Percentiles rank a stretch among this genome's conserved stretches.
Conservation (phyloP, 768 basidiomycete species). For the Coprinopsis strossmayeri region DNA sequence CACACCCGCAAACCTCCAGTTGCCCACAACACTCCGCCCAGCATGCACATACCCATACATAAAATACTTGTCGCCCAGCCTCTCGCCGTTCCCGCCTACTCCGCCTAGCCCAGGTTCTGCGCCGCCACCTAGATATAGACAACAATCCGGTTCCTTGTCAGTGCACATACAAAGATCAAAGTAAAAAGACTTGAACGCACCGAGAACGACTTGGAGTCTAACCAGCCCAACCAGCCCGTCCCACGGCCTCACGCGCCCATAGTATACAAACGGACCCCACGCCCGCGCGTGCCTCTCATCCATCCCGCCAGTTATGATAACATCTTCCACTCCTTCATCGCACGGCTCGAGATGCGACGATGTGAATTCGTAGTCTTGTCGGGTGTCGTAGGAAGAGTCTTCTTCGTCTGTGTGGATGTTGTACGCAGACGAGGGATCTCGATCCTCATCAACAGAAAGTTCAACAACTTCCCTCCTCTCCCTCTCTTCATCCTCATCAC, state of each 20-base stretch:
- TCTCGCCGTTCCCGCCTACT: neutral
- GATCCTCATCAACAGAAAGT: conserved; percentile 7
- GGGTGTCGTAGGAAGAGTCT: conserved; percentile 11
- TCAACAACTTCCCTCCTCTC: conserved; percentile 1
- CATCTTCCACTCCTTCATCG: conserved; percentile 50
- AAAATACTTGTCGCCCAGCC: conserved; percentile 22
- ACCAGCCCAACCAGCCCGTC: conserved; percentile 54
- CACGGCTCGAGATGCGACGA: conserved; percentile 12
- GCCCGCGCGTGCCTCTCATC: conserved; percentile 40
- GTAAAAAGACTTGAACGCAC: too few relatives aligned
- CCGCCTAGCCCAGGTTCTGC: neutral
- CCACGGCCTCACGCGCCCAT: conserved; percentile 51
- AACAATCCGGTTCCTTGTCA: too few relatives aligned
- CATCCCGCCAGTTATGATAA: conserved; percentile 57
- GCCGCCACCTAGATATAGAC: neutral
- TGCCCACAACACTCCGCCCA: conserved; percentile 60
- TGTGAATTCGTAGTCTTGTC: conserved; percentile 7
- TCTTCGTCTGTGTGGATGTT: conserved; percentile 24
- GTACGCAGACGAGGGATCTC: conserved; percentile 13
- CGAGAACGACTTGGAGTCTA: conserved; percentile 27
- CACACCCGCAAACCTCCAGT: conserved; percentile 50
- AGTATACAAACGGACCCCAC: conserved; percentile 40
- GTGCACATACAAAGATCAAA: too few relatives aligned
- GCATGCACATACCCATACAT: conserved; percentile 72
- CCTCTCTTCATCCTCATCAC: neutral